Evolutionary conservation across 176 grass and related monocot genomes (phyloP).

Genomic region (Raddia distichophylla): DNA sequence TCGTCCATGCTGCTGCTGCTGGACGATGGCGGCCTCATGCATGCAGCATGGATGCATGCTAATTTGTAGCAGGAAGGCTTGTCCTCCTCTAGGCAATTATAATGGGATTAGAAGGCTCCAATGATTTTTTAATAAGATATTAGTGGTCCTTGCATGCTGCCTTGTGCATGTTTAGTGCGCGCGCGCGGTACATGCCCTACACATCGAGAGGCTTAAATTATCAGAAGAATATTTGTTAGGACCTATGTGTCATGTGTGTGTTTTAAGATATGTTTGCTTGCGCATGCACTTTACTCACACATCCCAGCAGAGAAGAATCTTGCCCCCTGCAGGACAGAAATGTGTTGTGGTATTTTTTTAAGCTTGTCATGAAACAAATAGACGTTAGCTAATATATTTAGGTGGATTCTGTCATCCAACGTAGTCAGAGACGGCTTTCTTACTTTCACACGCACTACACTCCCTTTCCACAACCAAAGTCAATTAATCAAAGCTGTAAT

Average conservation of each 20-base stretch:
- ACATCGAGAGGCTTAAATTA: conserved; percentile 37
- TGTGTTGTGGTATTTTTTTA: neutral
- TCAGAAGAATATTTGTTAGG: conserved; percentile 39
- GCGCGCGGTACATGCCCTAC: conserved; percentile 34
- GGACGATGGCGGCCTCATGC: conserved; percentile 14
- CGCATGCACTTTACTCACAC: conserved; percentile 37
- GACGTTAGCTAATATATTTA: neutral
- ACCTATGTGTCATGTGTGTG: neutral
- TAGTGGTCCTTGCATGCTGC: conserved; percentile 37
- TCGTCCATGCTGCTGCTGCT: neutral
- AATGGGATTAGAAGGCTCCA: conserved; percentile 53
- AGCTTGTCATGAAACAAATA: conserved; percentile 8
- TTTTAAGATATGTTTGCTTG: conserved; percentile 42
- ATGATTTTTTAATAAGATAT: conserved; percentile 48
- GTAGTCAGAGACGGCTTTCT: neutral
- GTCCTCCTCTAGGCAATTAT: conserved; percentile 44
- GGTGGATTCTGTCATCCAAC: neutral
- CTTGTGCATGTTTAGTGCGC: conserved; percentile 30
- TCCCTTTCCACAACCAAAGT: conserved; percentile 15
- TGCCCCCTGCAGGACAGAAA: conserved; percentile 30
- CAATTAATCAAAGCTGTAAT: neutral
- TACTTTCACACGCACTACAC: neutral
- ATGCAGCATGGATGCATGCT: conserved; percentile 23
- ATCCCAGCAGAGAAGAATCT: conserved; percentile 45
- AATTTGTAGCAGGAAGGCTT: conserved; percentile 48